Evolutionary conservation across 208 protist species (phyloP).

Genomic region (Entamoeba dispar): DNA sequence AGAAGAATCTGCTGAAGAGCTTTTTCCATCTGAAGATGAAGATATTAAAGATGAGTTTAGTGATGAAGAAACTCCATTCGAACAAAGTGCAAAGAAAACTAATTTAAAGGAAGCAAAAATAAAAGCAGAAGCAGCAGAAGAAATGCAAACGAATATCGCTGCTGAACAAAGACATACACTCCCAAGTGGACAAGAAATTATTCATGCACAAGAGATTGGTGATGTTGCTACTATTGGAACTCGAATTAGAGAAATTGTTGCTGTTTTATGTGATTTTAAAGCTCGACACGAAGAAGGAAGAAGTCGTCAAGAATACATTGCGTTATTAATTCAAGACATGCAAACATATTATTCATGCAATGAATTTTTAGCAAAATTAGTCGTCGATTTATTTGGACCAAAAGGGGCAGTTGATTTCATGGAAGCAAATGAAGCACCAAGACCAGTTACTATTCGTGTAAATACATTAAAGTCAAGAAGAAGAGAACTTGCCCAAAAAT

Average conservation of each 20-base stretch:
- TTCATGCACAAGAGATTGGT: background rate
- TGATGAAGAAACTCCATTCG: background rate
- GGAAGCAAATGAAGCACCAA: constrained; percentile 75
- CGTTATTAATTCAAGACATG: background rate
- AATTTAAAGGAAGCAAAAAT: background rate
- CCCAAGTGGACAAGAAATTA: background rate
- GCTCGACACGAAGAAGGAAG: background rate
- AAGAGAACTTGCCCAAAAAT: constrained; percentile 64
- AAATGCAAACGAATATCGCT: background rate
- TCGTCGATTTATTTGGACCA: constrained; percentile 70
- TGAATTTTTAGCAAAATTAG: constrained; percentile 72
- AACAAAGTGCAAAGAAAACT: background rate
- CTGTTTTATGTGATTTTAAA: background rate
- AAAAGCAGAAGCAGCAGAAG: background rate
- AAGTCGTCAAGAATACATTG: background rate
- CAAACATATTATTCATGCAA: constrained; percentile 36
- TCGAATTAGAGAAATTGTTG: background rate
- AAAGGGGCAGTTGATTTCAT: constrained; percentile 69
- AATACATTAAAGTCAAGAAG: constrained; percentile 86
- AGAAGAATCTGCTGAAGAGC: background rate
- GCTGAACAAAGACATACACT: background rate
- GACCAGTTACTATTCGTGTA: constrained; percentile 85
- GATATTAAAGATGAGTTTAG: background rate
- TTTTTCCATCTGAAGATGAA: background rate
- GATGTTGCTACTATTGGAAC: background rate